phyloP scores from a whole-genome alignment of 2,329 filamentous ascomycete species.

The Cercospora zeae-maydis region DNA sequence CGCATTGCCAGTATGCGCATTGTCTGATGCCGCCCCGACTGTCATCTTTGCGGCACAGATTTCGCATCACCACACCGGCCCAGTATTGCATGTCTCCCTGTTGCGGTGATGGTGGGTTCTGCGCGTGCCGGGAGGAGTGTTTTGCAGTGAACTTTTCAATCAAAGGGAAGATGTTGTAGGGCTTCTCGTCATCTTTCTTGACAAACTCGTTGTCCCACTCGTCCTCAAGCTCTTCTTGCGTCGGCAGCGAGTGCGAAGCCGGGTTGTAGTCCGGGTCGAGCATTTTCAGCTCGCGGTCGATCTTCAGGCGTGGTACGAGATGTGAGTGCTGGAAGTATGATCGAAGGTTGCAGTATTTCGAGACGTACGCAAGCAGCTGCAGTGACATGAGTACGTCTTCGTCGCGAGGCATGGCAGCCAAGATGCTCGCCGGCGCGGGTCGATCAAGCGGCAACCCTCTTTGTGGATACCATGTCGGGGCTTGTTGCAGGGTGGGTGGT shows the following conservation, averaged over 20 bases:
- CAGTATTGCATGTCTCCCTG: constrained; percentile 86
- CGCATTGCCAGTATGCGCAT: constrained; percentile 96
- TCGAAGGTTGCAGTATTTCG: constrained; percentile 94
- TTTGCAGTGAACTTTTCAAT: constrained; percentile 98
- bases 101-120: constrained; percentile 55
- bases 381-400: constrained; percentile 98
- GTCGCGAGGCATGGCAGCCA: constrained; percentile 90
- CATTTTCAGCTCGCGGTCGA: constrained; percentile 76
- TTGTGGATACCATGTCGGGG: constrained; percentile 39
- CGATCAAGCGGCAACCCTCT: constrained; percentile 29
- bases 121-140: constrained; percentile 61
- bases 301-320: constrained; percentile 84
- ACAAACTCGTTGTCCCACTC: constrained; percentile 91
- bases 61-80: constrained; percentile 98
- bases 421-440: constrained; percentile 56
- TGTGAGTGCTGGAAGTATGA: constrained; percentile 95
- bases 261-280: constrained; percentile 65
- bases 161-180: constrained; percentile 84
- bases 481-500: constrained; percentile 68
- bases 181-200: constrained; percentile 29
- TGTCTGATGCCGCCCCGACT: constrained; percentile 89
- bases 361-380: constrained; percentile 93
- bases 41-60: constrained; percentile 96
- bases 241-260: constrained; percentile 35
- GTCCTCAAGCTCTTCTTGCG: constrained; percentile 56